Evolutionary conservation across 352 stramenopile species (phyloP).

Genomic region (Saprolegnia diclina): DNA sequence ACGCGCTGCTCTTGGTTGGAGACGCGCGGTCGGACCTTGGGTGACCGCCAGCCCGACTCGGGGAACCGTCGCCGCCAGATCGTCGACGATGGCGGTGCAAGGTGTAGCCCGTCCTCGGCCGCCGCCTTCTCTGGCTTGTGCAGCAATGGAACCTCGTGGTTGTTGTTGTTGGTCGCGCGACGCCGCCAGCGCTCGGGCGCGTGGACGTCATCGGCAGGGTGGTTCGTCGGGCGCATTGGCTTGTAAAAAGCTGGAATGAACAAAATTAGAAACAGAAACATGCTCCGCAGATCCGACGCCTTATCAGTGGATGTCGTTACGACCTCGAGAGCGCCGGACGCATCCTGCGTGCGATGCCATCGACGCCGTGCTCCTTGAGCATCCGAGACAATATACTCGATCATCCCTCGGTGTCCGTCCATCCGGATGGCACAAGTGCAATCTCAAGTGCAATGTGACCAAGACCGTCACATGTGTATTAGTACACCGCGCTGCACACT

Average conservation of each 20-base stretch:
- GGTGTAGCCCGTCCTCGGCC: background rate
- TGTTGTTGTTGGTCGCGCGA: background rate
- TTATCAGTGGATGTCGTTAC: background rate
- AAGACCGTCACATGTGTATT: too few relatives aligned
- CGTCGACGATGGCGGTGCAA: background rate
- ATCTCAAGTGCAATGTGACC: too few relatives aligned
- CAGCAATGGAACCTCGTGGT: background rate
- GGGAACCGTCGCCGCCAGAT: conserved; percentile 22
- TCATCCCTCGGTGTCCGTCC: too few relatives aligned
- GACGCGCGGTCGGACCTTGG: conserved; percentile 11
- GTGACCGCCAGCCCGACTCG: conserved; percentile 13
- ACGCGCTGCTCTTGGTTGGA: conserved; percentile 13
- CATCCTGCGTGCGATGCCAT: too few relatives aligned
- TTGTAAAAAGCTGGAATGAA: background rate
- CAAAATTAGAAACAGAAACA: conserved; percentile 1
- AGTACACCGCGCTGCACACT: too few relatives aligned
- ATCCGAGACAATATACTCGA: too few relatives aligned
- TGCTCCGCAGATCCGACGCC: background rate
- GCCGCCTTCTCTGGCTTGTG: background rate
- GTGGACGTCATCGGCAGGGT: conserved; percentile 4
- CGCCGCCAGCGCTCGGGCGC: background rate
- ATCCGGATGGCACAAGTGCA: too few relatives aligned
- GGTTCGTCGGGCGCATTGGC: background rate
- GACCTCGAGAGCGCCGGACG: background rate
- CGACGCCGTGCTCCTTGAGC: background rate